Conservation (phyloP, 495 filamentous ascomycete species). For the Penicillium soppii region DNA sequence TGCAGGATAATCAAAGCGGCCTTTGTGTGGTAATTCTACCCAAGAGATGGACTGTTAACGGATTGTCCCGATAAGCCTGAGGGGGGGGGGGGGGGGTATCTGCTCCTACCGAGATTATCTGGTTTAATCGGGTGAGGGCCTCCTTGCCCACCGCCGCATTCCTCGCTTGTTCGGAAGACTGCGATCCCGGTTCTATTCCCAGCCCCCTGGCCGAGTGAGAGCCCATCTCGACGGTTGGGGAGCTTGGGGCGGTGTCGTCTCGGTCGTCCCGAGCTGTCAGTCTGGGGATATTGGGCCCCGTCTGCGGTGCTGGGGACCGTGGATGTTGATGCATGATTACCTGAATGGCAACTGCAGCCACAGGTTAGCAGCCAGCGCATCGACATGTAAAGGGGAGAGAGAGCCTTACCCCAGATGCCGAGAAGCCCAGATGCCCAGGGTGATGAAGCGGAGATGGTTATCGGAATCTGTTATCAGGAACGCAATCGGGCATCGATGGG, state of each 20-base stretch:
- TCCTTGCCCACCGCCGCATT: slow-evolving; percentile 48
- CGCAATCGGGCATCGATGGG: slow-evolving; percentile 28
- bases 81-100: neutral
- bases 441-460: slow-evolving; percentile 19
- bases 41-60: slow-evolving; percentile 9
- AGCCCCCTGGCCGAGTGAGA: slow-evolving; percentile 36
- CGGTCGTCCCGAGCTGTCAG: slow-evolving; percentile 70
- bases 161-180: slow-evolving; percentile 41
- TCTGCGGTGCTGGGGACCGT: slow-evolving; percentile 56
- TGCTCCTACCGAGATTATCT: slow-evolving; percentile 78
- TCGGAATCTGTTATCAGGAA: slow-evolving; percentile 36
- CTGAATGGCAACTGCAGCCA: neutral
- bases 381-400: neutral
- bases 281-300: slow-evolving; percentile 63
- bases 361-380: neutral
- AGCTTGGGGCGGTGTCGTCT: slow-evolving; percentile 37
- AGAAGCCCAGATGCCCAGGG: slow-evolving; percentile 15
- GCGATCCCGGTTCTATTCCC: slow-evolving; percentile 43
- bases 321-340: slow-evolving; percentile 79
- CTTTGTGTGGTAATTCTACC: slow-evolving; percentile 87
- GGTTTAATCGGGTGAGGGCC: slow-evolving; percentile 73
- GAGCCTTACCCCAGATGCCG: slow-evolving; percentile 1
- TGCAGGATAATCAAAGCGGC: slow-evolving; percentile 82
- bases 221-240: slow-evolving; percentile 37
- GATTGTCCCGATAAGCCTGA: neutral